Evolutionary conservation across 1,139 yeast species (phyloP).

Genomic region (Taphrina pruni): DNA sequence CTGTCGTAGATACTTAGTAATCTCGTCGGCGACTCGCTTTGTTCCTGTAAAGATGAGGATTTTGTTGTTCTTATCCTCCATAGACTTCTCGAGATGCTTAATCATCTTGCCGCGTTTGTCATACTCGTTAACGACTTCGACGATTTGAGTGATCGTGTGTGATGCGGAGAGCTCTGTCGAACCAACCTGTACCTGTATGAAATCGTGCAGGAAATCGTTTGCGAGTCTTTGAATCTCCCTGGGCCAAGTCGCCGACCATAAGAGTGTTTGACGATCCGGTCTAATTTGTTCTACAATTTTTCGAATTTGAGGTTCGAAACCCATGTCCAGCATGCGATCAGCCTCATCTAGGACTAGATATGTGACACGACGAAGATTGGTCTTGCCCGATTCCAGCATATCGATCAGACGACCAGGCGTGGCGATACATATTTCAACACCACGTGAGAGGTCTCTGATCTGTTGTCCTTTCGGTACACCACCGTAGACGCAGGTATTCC

Average conservation of each 20-base stretch:
- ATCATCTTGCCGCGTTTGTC: constrained; percentile 92
- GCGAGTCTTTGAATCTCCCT: constrained; percentile 94
- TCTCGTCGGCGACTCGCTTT: constrained; percentile 96
- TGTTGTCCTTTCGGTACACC: constrained; percentile 99
- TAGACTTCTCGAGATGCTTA: constrained; percentile 82
- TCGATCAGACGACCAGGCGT: constrained; percentile 98
- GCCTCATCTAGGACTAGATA: constrained; percentile 97
- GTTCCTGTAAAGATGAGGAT: constrained; percentile 89
- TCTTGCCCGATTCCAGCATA: constrained; percentile 93
- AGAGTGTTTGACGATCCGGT: constrained; percentile 96
- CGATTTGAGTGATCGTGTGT: constrained; percentile 90
- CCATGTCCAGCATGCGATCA: constrained; percentile 85
- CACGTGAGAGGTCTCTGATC: constrained; percentile 91
- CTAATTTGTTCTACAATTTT: constrained; percentile 93
- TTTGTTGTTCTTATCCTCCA: constrained; percentile 78
- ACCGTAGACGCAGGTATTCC: constrained; percentile 98
- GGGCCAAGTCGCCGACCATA: constrained; percentile 99
- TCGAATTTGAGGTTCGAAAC: constrained; percentile 95
- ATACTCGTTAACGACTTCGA: constrained; percentile 87
- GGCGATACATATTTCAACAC: constrained; percentile 94
- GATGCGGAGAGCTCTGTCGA: constrained; percentile 95
- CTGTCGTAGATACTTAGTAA: constrained; percentile 86
- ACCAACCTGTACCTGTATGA: constrained; percentile 95
- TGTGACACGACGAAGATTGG: constrained; percentile 93
- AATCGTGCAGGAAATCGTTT: constrained; percentile 86